Evolutionary conservation across 306 rosid species (phyloP).

Genomic region (Cicer arietinum): DNA sequence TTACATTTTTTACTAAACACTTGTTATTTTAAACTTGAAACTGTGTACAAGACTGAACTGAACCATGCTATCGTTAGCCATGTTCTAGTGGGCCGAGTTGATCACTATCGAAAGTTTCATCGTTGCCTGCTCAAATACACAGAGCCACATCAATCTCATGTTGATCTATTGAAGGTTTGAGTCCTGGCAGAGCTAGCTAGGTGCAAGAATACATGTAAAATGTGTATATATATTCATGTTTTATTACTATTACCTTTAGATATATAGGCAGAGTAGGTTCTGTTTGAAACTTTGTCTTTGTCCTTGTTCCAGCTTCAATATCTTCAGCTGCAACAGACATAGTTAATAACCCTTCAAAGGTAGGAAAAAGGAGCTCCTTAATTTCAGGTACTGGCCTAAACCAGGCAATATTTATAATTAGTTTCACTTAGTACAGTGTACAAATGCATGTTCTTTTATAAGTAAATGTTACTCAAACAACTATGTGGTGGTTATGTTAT

Average conservation of each 20-base stretch:
- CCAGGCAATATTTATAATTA: not conserved
- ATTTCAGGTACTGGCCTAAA: slow-evolving; percentile 21
- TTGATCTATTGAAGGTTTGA: slow-evolving; percentile 41
- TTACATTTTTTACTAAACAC: not conserved
- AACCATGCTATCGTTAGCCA: slow-evolving; percentile 72
- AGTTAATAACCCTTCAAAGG: slow-evolving; percentile 23
- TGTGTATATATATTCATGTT: not conserved
- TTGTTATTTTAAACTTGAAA: slow-evolving; percentile 44
- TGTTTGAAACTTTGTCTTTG: slow-evolving; percentile 65
- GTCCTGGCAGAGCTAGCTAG: slow-evolving; percentile 40
- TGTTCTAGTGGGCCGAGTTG: slow-evolving; percentile 63
- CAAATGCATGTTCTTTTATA: slow-evolving; percentile 19
- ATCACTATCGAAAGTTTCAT: slow-evolving; percentile 64
- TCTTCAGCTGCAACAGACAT: slow-evolving; percentile 86
- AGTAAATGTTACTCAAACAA: not conserved
- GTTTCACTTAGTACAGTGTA: slow-evolving; percentile 12
- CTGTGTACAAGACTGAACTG: slow-evolving; percentile 86
- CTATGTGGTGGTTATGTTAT: slow-evolving; percentile 23
- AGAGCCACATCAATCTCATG: slow-evolving; percentile 59
- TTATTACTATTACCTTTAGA: slow-evolving; percentile 67
- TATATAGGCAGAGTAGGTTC: slow-evolving; percentile 86
- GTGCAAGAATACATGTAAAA: slow-evolving; percentile 32
- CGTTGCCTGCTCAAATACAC: slow-evolving; percentile 76
- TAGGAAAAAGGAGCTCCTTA: slow-evolving; percentile 35
- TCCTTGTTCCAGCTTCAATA: slow-evolving; percentile 75